Conservation (phyloP, 305 asterid species). For the Striga hermonthica region DNA sequence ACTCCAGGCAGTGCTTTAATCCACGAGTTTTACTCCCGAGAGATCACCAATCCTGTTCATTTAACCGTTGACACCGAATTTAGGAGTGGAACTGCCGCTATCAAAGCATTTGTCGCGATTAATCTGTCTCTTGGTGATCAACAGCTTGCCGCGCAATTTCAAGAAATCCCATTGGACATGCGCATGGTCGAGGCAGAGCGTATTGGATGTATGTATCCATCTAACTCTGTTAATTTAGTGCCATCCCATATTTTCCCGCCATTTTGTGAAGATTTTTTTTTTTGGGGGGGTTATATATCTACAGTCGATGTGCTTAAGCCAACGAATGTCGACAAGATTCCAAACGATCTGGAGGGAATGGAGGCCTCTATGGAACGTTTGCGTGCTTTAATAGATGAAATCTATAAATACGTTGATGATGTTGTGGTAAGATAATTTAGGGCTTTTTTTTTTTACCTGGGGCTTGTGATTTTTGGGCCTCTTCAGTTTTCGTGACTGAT, state of each 20-base stretch:
- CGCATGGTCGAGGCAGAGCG: slow-evolving; percentile 90
- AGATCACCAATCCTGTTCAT: neutral
- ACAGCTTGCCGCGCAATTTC: slow-evolving; percentile 83
- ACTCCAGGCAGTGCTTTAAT: slow-evolving; percentile 36
- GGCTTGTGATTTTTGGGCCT: no score
- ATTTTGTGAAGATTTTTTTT: no score
- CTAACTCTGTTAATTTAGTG: neutral
- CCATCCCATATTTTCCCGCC: no score
- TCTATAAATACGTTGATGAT: slow-evolving; percentile 79
- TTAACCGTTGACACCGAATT: slow-evolving; percentile 67
- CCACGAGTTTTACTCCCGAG: slow-evolving; percentile 28
- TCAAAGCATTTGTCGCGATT: slow-evolving; percentile 67
- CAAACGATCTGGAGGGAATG: slow-evolving; percentile 86
- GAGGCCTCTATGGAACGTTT: slow-evolving; percentile 77
- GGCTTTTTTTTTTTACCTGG: no score
- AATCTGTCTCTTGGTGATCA: slow-evolving; percentile 73
- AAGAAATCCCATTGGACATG: slow-evolving; percentile 80
- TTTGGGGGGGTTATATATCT: no score
- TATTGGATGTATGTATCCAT: slow-evolving; percentile 68
- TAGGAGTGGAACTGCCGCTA: slow-evolving; percentile 52
- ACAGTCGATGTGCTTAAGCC: slow-evolving; percentile 79
- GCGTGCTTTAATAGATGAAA: slow-evolving; percentile 74
- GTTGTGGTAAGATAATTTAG: slow-evolving; percentile 63
- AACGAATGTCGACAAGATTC: slow-evolving; percentile 69
- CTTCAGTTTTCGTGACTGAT: neutral